Percentiles rank a stretch among this genome's conserved stretches.
These are phyloP conservation scores for Suillus subalutaceus DNA, from an alignment of 768 basidiomycete species.

Conservation along the genomic window DNA sequence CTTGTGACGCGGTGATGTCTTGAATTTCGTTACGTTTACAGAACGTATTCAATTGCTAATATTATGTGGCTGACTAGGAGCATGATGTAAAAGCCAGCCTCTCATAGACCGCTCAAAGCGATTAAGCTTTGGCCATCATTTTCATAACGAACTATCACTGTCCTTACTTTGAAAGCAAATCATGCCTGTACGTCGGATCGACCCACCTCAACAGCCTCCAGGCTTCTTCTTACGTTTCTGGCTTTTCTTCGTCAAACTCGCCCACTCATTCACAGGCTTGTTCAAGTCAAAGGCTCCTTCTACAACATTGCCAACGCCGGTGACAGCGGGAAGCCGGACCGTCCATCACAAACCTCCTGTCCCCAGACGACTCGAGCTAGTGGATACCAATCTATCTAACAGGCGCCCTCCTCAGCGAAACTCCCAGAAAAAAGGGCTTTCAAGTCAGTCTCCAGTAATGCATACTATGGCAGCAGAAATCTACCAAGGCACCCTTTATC, in stretches of 20 bases:
- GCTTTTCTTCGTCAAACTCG: slow-evolving; percentile 10
- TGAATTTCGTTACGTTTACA: slow-evolving; percentile 1
- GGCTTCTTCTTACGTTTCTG: slow-evolving; percentile 8
- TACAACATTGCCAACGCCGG: slow-evolving; percentile 8
- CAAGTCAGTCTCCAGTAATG: background rate
- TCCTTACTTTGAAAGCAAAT: slow-evolving; percentile 5
- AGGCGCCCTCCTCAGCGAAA: slow-evolving; percentile 1
- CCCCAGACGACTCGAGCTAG: slow-evolving; percentile 1
- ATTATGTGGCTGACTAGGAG: slow-evolving; percentile 1
- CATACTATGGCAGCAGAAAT: background rate
- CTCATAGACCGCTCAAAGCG: background rate
- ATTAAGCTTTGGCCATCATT: background rate
- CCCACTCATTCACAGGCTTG: slow-evolving; percentile 5
- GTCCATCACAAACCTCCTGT: background rate
- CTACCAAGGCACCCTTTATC: background rate
- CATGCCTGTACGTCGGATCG: slow-evolving; percentile 7
- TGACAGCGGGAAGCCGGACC: background rate
- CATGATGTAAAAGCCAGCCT: slow-evolving; percentile 11
- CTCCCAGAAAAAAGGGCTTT: background rate
- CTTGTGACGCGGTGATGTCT: slow-evolving; percentile 1
- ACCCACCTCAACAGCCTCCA: background rate
- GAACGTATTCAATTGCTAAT: slow-evolving; percentile 4
- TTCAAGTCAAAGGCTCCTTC: slow-evolving; percentile 3
- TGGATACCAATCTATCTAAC: background rate
- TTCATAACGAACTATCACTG: slow-evolving; percentile 6